Evolutionary conservation across 768 basidiomycete genomes (phyloP).

Genomic region (Mycena alexandri): DNA sequence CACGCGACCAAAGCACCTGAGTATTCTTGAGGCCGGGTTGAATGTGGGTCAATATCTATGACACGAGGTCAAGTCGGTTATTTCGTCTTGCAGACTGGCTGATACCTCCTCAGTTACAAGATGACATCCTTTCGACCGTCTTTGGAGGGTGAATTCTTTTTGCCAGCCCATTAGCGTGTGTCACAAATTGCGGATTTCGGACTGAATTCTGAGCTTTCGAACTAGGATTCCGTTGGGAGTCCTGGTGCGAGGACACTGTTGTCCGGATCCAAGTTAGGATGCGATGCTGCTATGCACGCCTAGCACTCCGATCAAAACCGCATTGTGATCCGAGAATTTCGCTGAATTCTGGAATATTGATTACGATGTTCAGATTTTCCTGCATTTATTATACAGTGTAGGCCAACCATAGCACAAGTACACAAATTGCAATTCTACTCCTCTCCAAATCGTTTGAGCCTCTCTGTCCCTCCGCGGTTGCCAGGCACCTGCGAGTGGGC

Average conservation of each 20-base stretch:
- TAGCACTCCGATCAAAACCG: background rate
- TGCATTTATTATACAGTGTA: background rate
- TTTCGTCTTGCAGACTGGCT: no score
- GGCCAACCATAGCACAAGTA: background rate
- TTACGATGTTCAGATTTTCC: no score
- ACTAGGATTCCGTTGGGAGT: no score
- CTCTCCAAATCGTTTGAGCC: slow-evolving; percentile 58
- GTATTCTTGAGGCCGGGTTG: slow-evolving; percentile 75
- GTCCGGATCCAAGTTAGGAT: no score
- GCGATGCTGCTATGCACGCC: no score
- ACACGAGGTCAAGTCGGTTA: no score
- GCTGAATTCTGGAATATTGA: no score
- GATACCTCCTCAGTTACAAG: slow-evolving; percentile 83
- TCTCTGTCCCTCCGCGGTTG: slow-evolving; percentile 86
- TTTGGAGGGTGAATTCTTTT: slow-evolving; percentile 78
- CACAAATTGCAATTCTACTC: slow-evolving; percentile 27
- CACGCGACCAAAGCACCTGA: slow-evolving; percentile 44
- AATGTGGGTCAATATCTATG: slow-evolving; percentile 61
- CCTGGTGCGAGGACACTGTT: no score
- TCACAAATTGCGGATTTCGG: no score
- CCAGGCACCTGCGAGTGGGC: slow-evolving; percentile 67
- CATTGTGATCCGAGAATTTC: background rate
- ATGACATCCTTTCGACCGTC: slow-evolving; percentile 76
- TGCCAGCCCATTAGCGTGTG: slow-evolving; percentile 87
- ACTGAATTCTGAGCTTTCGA: no score